Base-by-base conservation (phyloP, 2,329 filamentous ascomycete species). In the Penicillium thymicola region DNA sequence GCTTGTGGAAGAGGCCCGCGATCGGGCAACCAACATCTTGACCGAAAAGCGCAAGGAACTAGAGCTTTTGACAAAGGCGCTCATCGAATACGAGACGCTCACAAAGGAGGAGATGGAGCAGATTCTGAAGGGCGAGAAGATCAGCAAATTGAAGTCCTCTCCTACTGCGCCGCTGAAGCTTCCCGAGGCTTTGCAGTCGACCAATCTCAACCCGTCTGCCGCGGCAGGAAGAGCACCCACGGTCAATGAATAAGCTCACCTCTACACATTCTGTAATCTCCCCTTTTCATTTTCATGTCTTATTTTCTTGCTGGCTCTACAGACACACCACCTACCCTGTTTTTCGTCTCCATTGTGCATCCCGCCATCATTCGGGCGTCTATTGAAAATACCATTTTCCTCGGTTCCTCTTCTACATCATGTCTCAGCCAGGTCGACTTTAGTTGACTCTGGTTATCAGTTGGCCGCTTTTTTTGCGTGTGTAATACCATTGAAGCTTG, bases 81-180 rank as follows among this genome's bases (percentile, higher is more conserved):
- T 99, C 10, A 86, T 99, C 34, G 88, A 97, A 74, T 97, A 97
- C 74, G 94, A 99, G 79, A 97, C 92, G 0, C 78, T 99, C 50
- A 89, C 89, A 72, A 89, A 88, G 73, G 86, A 89, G 3, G 94
- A 99, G 74, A 95, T 97, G 61, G 86, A 92, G 73, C 90, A 89
- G 78, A 90, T 97, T 6, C 87, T 99, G 61, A 85, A 84, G 51
- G 94, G 94, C 36, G 91, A 97, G 76, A 88, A 89, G 70, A 79
- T 99, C 37, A 81, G 86, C 1, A 89, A 90, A 58, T 76, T 90
- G 11, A 49, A 82, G 81, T 84, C 21, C 75, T 80, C 51, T 76
- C 81, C 21, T 10, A 60, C 66, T 37, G 69, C 73, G 9, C 85
- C 84, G 2, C 85, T 92, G 72, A 87, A 89, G 68, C 75, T 93